These are phyloP conservation scores for Mycena kentingensis DNA, from an alignment of 768 basidiomycete species.

Conservation along the genomic window DNA sequence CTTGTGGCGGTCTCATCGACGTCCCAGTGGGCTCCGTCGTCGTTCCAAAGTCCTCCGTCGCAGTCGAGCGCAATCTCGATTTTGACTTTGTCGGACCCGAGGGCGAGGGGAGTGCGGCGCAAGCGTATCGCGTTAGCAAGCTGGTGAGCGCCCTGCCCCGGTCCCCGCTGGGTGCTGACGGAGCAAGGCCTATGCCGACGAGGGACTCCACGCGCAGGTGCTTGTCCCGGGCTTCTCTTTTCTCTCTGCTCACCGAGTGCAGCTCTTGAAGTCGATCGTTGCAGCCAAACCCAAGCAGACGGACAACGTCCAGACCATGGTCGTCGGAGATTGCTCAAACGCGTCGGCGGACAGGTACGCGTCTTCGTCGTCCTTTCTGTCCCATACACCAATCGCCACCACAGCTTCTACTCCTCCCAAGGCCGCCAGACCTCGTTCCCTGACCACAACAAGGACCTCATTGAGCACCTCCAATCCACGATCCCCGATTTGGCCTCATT, in stretches of 20 bases:
- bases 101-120: conserved; percentile 38
- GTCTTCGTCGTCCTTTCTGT: background rate
- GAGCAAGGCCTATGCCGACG: conserved; percentile 60
- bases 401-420: conserved; percentile 85
- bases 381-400: conserved; percentile 11
- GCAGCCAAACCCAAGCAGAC: conserved; percentile 42
- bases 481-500: conserved; percentile 62
- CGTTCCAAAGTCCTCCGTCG: conserved; percentile 67
- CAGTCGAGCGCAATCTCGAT: conserved; percentile 74
- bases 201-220: conserved; percentile 52
- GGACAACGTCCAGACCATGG: conserved; percentile 30
- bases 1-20: conserved; percentile 72
- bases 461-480: conserved; percentile 53
- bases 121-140: conserved; percentile 69
- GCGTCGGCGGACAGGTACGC: conserved; percentile 80
- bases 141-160: conserved; percentile 43
- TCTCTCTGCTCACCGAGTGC: conserved; percentile 13
- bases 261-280: conserved; percentile 52
- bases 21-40: conserved; percentile 77
- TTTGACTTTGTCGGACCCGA: conserved; percentile 63
- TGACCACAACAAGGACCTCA: conserved; percentile 68
- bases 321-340: conserved; percentile 56
- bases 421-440: conserved; percentile 81
- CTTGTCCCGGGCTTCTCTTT: conserved; percentile 24
- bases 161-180: conserved; percentile 12